Evolutionary conservation across 208 protist species (phyloP).

Genomic region (Trypanosoma rangeli): DNA sequence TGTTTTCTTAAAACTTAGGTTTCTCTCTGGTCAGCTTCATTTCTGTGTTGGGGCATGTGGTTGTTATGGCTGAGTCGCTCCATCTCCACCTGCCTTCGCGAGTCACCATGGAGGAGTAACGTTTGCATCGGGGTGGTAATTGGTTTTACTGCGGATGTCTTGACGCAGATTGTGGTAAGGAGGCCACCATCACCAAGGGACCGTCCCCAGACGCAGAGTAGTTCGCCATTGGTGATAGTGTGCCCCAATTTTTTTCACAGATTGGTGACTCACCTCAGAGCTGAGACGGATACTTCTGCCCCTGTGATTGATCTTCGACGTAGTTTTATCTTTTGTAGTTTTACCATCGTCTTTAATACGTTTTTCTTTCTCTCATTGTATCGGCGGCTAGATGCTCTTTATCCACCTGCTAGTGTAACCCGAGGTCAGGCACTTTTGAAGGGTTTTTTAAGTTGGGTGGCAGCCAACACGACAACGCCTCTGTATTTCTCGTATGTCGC

Average conservation of each 20-base stretch:
- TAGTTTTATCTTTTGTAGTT: slow-evolving; percentile 81
- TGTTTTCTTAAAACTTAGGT: not conserved
- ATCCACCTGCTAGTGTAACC: slow-evolving; percentile 44
- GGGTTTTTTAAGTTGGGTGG: slow-evolving; percentile 68
- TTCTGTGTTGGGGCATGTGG: not conserved
- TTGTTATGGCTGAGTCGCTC: slow-evolving; percentile 33
- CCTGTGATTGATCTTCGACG: slow-evolving; percentile 64
- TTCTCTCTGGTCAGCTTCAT: no score
- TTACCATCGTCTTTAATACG: slow-evolving; percentile 63
- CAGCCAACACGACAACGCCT: slow-evolving; percentile 55
- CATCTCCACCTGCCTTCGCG: slow-evolving; percentile 56
- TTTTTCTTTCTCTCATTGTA: slow-evolving; percentile 71
- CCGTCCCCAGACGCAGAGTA: slow-evolving; percentile 34
- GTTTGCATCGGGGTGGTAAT: slow-evolving; percentile 55
- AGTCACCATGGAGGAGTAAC: slow-evolving; percentile 56
- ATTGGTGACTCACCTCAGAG: not conserved
- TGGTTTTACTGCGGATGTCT: slow-evolving; percentile 68
- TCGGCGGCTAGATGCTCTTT: slow-evolving; percentile 43
- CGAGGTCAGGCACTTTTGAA: slow-evolving; percentile 56
- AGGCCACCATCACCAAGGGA: slow-evolving; percentile 36
- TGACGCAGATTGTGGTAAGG: slow-evolving; percentile 37
- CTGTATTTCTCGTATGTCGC: slow-evolving; percentile 74
- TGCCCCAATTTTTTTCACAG: slow-evolving; percentile 5
- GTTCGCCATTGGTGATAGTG: slow-evolving; percentile 43
- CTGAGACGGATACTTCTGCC: slow-evolving; percentile 27